Base-by-base conservation (phyloP, 192 early-diverging fungal genomes). In the Thamnidium elegans region DNA sequence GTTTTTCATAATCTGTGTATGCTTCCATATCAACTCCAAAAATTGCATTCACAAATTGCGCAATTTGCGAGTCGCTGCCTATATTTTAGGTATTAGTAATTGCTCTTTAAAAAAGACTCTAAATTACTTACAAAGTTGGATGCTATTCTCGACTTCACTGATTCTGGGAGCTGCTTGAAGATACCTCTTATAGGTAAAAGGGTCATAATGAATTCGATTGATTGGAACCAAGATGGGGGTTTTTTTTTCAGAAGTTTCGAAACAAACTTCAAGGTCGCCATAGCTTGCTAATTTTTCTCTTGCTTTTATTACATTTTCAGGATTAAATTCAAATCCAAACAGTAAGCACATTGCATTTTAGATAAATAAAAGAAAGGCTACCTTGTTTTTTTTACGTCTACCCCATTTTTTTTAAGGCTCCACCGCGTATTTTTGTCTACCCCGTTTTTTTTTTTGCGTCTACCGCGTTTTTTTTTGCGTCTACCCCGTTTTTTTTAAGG, bases 61-160 rank as follows among this genome's bases (percentile, higher is more conserved):
- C 50, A 51, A 51, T 51, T 51, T 51, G 21, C 21, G 50, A 51
- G 21, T 51, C 50, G 20, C 20, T 51, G 50, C 50, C 50, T 51
- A 51, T 51, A 51, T 51, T 51, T 51, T 51, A 1, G 50, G 4
- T 51, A 51, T 51, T 51, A n/a, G 47, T 48, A 48, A 48, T 48
- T 48, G 47, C 47, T 48, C 47, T 48, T 48, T 17, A 48, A 48
- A 48, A 48, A 48, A 48, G n/a, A 48, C n/a, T 48, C 47, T 48
- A 48, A 48, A 48, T 48, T 48, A 17, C n/a, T 48, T 48, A 48
- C 47, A 48, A 48, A 48, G 47, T 48, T 48, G 47, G 47, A 48
- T 17, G n/a, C 47, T 48, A 48, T 48, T 48, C 47, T 48, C 47
- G 47, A 48, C 47, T 48, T 48, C 47, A 48, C 47, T 48, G 4